A percentile compares a stretch with the other conserved stretches of the same genome.
phyloP scores from a whole-genome alignment of 2,329 filamentous ascomycete species.

The Stemphylium lycopersici region DNA sequence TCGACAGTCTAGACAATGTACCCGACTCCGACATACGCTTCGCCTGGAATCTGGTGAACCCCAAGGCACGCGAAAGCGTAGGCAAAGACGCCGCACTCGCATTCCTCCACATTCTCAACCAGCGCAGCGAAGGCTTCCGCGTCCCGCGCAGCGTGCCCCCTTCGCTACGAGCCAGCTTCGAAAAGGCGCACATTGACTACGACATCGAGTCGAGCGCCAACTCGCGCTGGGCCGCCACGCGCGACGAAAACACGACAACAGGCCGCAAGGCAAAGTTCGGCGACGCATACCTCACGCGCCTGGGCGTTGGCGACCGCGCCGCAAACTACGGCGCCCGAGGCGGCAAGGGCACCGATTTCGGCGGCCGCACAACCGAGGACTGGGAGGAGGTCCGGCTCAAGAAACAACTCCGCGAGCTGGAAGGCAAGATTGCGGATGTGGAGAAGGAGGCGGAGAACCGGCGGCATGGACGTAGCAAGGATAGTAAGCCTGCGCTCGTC shows the following conservation, averaged over 20 bases:
- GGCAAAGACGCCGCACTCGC: conserved; percentile 94
- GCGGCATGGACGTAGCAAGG: conserved; percentile 62
- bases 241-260: conserved; percentile 79
- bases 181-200: conserved; percentile 96
- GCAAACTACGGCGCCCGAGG: conserved; percentile 69
- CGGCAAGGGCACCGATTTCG: conserved; percentile 83
- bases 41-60: conserved; percentile 98
- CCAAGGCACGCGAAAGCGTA: conserved; percentile 78
- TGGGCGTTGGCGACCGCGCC: conserved; percentile 77
- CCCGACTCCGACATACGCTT: conserved; percentile 82
- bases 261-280: conserved; percentile 97
- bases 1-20: conserved; percentile 71
- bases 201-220: conserved; percentile 80
- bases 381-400: conserved; percentile 97
- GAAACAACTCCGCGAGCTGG: conserved; percentile 87
- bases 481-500: conserved; percentile 85
- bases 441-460: conserved; percentile 72
- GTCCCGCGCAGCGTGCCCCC: conserved; percentile 91
- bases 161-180: conserved; percentile 88
- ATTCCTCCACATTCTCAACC: conserved; percentile 95
- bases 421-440: conserved; percentile 83
- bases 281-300: conserved; percentile 90
- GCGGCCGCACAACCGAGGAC: conserved; percentile 81
- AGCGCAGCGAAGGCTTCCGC: conserved; percentile 91
- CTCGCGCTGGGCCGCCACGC: conserved; percentile 78